Base-by-base conservation (phyloP, 2,329 filamentous ascomycete species). In the Colletotrichum phormii region DNA sequence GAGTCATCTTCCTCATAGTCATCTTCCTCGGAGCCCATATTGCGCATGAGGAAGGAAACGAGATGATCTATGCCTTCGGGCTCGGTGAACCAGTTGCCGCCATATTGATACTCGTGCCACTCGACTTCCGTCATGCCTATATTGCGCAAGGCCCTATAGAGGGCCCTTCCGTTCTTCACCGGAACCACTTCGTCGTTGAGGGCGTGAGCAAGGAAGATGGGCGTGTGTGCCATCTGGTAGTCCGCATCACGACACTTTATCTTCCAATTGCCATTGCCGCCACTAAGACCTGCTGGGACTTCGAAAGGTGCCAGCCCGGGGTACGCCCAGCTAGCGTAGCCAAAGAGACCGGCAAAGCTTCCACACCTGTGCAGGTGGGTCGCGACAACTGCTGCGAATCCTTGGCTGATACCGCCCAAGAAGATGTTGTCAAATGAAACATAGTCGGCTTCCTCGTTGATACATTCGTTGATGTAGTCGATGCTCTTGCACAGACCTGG, bases 391-490 rank as follows among this genome's bases (percentile, higher is more conserved):
- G 77, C 77, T 13, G 77, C 78, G 53, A 80, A 81, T 5, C 80
- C 80, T 67, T 81, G 78, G 35, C 80, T 80, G 42, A 81, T 81
- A 2, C 79, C 79, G 8, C 73, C 76, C 1, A 81, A 67, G n/a
- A 80, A 80, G 22, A 82, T 78, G 5, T 64, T 77, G 2, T 74
- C 35, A 15, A 73, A 69, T 11, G 77, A 71, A 1, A 80, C 67
- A 1, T 74, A 33, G 1, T 8, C 13, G 24, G 77, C 76, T 64
- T 82, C 80, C 9, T 75, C 29, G 3, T 72, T 26, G 6, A 81
- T 63, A 2, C 79, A 31, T 1, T 57, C 22, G 26, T 74, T 46
- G 5, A 81, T 53, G 15, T 29, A 51, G 9, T 68, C 33, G 31
- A 78, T 62, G 61, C 78, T 80, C 3, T 74, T n/a, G 6, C 55